Base-by-base conservation (phyloP, 306 rosid species). In the Vigna hirtella region DNA sequence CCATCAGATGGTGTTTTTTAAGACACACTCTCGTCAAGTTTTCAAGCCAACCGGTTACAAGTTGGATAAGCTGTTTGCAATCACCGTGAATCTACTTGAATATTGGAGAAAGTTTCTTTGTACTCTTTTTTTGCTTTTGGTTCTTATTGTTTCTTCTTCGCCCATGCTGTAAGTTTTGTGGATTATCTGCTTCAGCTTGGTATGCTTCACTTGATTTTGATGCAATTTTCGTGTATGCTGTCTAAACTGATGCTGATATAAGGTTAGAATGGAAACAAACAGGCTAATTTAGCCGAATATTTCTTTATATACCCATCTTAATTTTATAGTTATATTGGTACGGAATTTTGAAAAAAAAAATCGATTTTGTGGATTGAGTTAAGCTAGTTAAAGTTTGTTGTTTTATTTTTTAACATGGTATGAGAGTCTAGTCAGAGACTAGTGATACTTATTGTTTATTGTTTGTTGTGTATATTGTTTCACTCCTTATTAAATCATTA, bases 1-100 rank as follows among this genome's bases (percentile, higher is more conserved):
- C 97, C 96, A 56, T 80, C 93, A 2, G 88, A 88, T 2, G 87
- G 48, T 77, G 71, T 88, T 81, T 86, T 84, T 86, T 74, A 28
- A 43, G 5, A 53, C 70, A 4, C 76, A n/a, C 13, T 9, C 2
- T 7, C 7, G 5, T 47, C 50, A 61, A 63, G 30, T 68, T 18
- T 42, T 42, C 47, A 42, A 9, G 47, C 12, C 1, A 34, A 15
- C 47, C 47, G n/a, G n/a, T 28, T 59, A 30, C 11, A 2, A 62
- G 40, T 32, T 16, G 58, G 81, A 74, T 10, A 57, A 34, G 56
- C 55, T 74, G 30, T 76, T 40, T 64, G 47, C 76, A 34, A 71
- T 2, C 64, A 76, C 36, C 17, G 17, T 9, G 42, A 78, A 49
- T 36, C 59, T 52, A 50, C 69, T 51, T 57, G 53, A 66, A 53